Conservation (phyloP, 2,329 filamentous ascomycete genomes). For the Coniochaeta ligniaria region DNA sequence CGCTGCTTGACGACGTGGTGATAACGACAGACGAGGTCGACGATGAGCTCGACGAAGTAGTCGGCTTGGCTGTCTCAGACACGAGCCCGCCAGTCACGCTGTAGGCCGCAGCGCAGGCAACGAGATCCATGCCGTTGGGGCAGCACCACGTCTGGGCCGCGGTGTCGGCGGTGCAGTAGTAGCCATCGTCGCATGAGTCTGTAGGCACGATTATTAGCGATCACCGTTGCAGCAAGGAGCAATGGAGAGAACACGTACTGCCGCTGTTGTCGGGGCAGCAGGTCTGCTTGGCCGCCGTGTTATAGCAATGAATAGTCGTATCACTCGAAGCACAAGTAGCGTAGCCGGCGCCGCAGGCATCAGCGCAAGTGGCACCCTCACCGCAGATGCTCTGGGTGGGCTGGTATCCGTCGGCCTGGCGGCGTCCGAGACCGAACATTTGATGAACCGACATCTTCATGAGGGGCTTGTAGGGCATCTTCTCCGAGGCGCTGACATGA, state of each 20-base stretch:
- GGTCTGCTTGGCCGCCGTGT: constrained; percentile 39
- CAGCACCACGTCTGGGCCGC: constrained; percentile 51
- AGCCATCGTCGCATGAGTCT: constrained; percentile 56
- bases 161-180: constrained; percentile 54
- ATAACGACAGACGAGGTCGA: constrained; percentile 4
- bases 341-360: constrained; percentile 46
- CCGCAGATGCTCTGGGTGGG: constrained; percentile 41
- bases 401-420: constrained; percentile 36
- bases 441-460: constrained; percentile 26
- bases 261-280: constrained; percentile 52
- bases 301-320: constrained; percentile 49
- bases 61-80: constrained; percentile 33
- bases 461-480: constrained; percentile 26
- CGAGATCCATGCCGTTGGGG: constrained; percentile 45
- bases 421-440: constrained; percentile 34
- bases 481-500: constrained; percentile 21
- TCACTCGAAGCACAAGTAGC: constrained; percentile 42
- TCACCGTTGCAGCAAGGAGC: background rate
- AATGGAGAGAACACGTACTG: constrained; percentile 35
- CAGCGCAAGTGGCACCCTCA: constrained; percentile 42
- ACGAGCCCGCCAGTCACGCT: constrained; percentile 40
- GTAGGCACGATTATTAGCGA: constrained; percentile 7
- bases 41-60: constrained; percentile 16
- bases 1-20: constrained; percentile 8
- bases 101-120: constrained; percentile 45